phyloP scores from a whole-genome alignment of 768 basidiomycete species.

The Boletus barrowsii region DNA sequence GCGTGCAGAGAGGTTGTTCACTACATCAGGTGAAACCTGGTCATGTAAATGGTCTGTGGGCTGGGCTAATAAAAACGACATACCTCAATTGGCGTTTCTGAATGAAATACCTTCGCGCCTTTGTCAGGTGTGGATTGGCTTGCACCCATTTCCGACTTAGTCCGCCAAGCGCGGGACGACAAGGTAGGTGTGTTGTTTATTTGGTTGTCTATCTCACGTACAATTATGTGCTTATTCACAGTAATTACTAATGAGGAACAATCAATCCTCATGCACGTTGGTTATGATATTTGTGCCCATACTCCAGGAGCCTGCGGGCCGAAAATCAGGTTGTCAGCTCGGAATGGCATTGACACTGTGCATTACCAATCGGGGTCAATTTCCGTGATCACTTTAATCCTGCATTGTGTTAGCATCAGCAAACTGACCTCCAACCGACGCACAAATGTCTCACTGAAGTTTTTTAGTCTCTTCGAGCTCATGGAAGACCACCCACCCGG shows the following conservation, averaged over 20 bases:
- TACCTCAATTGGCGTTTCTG: slow-evolving; percentile 55
- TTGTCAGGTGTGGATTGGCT: slow-evolving; percentile 58
- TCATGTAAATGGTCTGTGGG: slow-evolving; percentile 5
- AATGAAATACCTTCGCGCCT: slow-evolving; percentile 57
- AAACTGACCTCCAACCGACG: not conserved
- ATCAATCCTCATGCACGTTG: slow-evolving; percentile 20
- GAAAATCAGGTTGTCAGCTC: slow-evolving; percentile 1
- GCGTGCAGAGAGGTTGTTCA: slow-evolving; percentile 72
- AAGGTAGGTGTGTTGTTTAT: no score
- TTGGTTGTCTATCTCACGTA: no score
- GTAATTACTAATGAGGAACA: no score
- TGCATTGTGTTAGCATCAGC: slow-evolving; percentile 28
- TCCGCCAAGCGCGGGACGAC: not conserved
- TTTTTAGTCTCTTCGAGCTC: slow-evolving; percentile 97
- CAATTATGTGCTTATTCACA: no score
- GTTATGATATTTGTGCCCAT: slow-evolving; percentile 47
- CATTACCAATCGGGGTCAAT: slow-evolving; percentile 91
- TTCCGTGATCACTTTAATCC: slow-evolving; percentile 90
- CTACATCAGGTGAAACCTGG: slow-evolving; percentile 82
- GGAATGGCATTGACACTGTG: not conserved
- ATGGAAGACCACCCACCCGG: slow-evolving; percentile 93
- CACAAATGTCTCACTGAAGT: slow-evolving; percentile 59
- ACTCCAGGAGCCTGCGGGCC: slow-evolving; percentile 42
- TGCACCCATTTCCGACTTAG: slow-evolving; percentile 52
- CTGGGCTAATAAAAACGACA: slow-evolving; percentile 5